Percentiles rank a stretch among this genome's conserved stretches.
These are phyloP conservation scores for Linderina pennispora DNA, from an alignment of 192 early-diverging fungal genomes.

Conservation along the genomic window DNA sequence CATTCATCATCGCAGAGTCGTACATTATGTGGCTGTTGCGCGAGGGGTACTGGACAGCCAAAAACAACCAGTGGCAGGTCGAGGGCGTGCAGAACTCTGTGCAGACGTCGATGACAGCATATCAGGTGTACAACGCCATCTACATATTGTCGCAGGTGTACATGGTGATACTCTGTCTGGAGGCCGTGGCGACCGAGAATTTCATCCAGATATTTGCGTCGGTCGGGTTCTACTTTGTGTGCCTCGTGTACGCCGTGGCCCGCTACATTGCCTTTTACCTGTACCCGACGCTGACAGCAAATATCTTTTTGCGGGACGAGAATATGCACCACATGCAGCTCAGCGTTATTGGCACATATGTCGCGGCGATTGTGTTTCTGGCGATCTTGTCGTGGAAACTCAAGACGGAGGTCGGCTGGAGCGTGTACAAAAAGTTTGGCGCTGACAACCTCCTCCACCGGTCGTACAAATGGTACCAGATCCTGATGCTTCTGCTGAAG, in stretches of 20 bases:
- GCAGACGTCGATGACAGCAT: constrained; percentile 28
- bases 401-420: constrained; percentile 45
- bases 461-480: constrained; percentile 36
- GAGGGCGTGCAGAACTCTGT: constrained; percentile 27
- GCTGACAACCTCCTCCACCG: constrained; percentile 45
- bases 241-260: constrained; percentile 14
- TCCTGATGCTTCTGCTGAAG: constrained; percentile 38
- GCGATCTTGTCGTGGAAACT: constrained; percentile 40
- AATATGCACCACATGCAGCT: constrained; percentile 37
- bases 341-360: constrained; percentile 23
- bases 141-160: constrained; percentile 40
- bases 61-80: constrained; percentile 25
- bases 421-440: constrained; percentile 42
- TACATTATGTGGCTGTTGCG: constrained; percentile 28
- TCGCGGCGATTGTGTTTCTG: constrained; percentile 19
- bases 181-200: constrained; percentile 32
- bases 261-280: constrained; percentile 31
- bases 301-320: constrained; percentile 25
- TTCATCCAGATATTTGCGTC: constrained; percentile 41
- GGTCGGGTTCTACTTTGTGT: constrained; percentile 36
- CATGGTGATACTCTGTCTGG: constrained; percentile 32
- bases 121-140: constrained; percentile 42
- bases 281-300: constrained; percentile 26
- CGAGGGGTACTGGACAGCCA: constrained; percentile 3
- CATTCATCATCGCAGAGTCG: constrained; percentile 36